phyloP scores from a whole-genome alignment of 1,284 basidiomycete genomes.

The Paramarasmius palmivorus region DNA sequence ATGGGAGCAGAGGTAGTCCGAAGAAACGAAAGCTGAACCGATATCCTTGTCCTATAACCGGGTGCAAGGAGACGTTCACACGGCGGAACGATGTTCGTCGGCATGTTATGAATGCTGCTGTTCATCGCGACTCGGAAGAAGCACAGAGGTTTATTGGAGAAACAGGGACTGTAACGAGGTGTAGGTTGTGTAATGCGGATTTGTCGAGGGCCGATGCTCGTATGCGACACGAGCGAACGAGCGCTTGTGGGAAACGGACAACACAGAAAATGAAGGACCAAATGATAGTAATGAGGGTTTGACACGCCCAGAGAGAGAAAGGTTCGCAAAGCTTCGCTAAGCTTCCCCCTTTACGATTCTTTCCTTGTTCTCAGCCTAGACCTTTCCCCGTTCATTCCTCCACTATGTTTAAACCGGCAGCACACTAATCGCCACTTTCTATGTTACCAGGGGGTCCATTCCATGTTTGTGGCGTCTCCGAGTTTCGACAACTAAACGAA shows the following conservation, averaged over 20 bases:
- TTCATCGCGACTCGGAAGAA: slow-evolving; percentile 15
- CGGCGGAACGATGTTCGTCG: slow-evolving; percentile 19
- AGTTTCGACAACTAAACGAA: too few relatives aligned
- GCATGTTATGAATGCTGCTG: slow-evolving; percentile 18
- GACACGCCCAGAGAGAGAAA: not conserved
- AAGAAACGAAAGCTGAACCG: slow-evolving; percentile 16
- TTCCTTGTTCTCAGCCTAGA: not conserved
- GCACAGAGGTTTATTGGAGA: slow-evolving; percentile 7
- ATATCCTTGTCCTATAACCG: slow-evolving; percentile 16
- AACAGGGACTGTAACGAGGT: slow-evolving; percentile 13
- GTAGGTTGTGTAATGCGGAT: slow-evolving; percentile 19
- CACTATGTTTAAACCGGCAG: too few relatives aligned
- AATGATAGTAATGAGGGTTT: slow-evolving; percentile 14
- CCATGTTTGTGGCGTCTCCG: too few relatives aligned
- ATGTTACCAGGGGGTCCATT: too few relatives aligned
- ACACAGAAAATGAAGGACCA: slow-evolving; percentile 18
- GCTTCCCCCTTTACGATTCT: not conserved
- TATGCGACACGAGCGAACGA: slow-evolving; percentile 19
- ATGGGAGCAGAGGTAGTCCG: slow-evolving; percentile 3
- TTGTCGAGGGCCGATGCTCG: slow-evolving; percentile 20
- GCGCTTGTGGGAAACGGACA: slow-evolving; percentile 20
- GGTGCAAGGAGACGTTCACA: slow-evolving; percentile 21
- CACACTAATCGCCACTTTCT: too few relatives aligned
- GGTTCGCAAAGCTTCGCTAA: slow-evolving; percentile 7
- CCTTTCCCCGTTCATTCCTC: too few relatives aligned